These are phyloP conservation scores for Penicillium vulpinum DNA, from an alignment of 2,329 filamentous ascomycete species.

Conservation along the genomic window DNA sequence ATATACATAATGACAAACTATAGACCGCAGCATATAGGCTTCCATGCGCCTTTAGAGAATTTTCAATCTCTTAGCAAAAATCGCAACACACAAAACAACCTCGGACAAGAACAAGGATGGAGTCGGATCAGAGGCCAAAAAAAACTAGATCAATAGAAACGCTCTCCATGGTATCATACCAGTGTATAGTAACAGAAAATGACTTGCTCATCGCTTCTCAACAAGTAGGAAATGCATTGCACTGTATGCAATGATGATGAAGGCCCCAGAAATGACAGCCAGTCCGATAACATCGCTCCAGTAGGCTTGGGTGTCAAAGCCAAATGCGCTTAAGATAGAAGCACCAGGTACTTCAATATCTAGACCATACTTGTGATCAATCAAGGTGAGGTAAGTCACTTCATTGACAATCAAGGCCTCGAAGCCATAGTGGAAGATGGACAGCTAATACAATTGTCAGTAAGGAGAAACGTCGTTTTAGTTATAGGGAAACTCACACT, in stretches of 20 bases:
- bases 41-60: background rate
- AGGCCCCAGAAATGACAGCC: slow-evolving; percentile 76
- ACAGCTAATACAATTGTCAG: slow-evolving; percentile 57
- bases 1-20: slow-evolving; percentile 11
- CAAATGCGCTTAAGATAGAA: slow-evolving; percentile 90
- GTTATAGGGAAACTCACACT: slow-evolving; percentile 53
- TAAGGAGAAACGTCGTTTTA: slow-evolving; percentile 2
- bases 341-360: slow-evolving; percentile 96
- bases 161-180: background rate
- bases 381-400: slow-evolving; percentile 81
- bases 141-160: background rate
- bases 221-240: slow-evolving; percentile 94
- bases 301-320: slow-evolving; percentile 82
- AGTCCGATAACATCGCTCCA: slow-evolving; percentile 83
- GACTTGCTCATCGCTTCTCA: slow-evolving; percentile 68
- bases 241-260: slow-evolving; percentile 82
- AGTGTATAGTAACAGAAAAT: background rate
- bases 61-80: background rate
- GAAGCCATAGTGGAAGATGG: slow-evolving; percentile 97
- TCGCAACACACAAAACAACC: background rate
- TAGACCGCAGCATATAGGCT: background rate
- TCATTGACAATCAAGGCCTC: slow-evolving; percentile 97
- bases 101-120: background rate
- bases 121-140: background rate
- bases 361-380: slow-evolving; percentile 93